Percentiles rank a stretch among this genome's conserved stretches.
Conservation (phyloP, 345 rosid species). For the Angophora floribunda region DNA sequence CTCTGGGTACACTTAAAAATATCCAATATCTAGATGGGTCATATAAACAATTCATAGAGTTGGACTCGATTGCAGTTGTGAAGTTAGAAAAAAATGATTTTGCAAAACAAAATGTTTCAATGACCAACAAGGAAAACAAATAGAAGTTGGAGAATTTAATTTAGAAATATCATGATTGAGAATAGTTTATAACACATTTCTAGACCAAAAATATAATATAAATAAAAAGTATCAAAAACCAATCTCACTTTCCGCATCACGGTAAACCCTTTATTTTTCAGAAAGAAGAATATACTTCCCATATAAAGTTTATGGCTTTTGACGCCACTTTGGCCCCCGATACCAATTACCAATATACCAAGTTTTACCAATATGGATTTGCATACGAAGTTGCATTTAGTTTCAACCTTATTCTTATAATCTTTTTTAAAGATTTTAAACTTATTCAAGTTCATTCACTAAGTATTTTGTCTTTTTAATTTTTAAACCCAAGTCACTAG, state of each 20-base stretch:
- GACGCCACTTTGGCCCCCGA: background rate
- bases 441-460: too few species aligned
- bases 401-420: too few species aligned
- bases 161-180: background rate
- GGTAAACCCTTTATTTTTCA: background rate
- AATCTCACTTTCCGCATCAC: background rate
- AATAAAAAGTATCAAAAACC: background rate
- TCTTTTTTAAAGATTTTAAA: too few species aligned
- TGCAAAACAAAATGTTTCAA: background rate
- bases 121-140: background rate
- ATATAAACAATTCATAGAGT: background rate
- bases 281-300: background rate
- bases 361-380: too few species aligned
- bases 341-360: background rate
- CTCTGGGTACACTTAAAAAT: background rate
- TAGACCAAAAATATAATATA: background rate
- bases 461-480: too few species aligned
- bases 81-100: background rate
- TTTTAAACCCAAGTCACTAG: background rate
- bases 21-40: background rate
- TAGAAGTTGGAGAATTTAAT: background rate
- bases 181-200: background rate
- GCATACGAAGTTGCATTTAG: background rate
- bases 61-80: background rate
- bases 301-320: background rate